Evolutionary conservation across 2,329 filamentous ascomycete species (phyloP), one percentile per base, ranked within the genome.

Genomic region (Trichophyton schoenleinii): DNA sequence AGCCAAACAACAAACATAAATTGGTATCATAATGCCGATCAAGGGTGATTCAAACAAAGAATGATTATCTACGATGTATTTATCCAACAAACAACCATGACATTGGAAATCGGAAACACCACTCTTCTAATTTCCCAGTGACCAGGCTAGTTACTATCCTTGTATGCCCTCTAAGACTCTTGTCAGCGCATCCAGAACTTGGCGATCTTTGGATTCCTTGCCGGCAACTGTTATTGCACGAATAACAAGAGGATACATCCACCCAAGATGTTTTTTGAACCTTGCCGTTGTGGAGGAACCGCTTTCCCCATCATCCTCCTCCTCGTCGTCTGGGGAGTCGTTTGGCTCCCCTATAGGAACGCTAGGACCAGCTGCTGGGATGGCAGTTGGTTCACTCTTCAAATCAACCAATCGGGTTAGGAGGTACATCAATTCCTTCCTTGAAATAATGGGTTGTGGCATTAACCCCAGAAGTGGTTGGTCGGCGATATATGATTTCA

Each of bases 401-500:
- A 97, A 76, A 18, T 79, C 78, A 1, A 88, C 82, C 38, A 96
- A 77, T 53, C 83, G 78, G 57, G 77, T 75, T 18, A 97, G 77
- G 25, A 91, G 80, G 68, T 88, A 87, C 3, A 88, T 71, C 9
- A 99, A 76, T 70, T 96, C 94, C 64, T 83, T 86, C 49, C 89
- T 82, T 69, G 96, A 89, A 7, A 84, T 86, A 3, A 89, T 78
- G 0, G 92, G 92, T 71, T 94, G 89, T 3, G 94, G 94, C 85
- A 95, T 94, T 58, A 86, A 82, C 0, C 94, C 91, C 13, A 94
- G 82, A 20, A 99, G 78, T 0, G 92, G 91, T 70, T 96, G 92
- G 72, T 99, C 94, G 3, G 91, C 88, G 53, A 95, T 86, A 70
- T 95, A 97, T 0, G 86, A 80, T 61, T 89, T 86, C n/a, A 97